A percentile compares a stretch with the other conserved stretches of the same genome.
Conservation (phyloP, 139 green algal genomes). For the Coccomyxa sp. region DNA sequence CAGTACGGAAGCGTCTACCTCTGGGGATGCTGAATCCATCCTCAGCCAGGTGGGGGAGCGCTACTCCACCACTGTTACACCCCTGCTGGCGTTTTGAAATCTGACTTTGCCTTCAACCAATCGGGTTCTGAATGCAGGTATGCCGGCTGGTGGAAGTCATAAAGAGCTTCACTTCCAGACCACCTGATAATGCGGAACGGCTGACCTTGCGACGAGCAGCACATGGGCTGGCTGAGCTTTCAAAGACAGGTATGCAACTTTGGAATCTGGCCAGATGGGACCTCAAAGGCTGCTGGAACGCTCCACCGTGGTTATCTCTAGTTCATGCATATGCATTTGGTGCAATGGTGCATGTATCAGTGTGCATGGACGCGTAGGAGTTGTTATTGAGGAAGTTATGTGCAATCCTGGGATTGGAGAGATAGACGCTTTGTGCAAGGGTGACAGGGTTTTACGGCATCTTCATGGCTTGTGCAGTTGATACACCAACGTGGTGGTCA, state of each 20-base stretch:
- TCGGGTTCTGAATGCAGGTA: conserved; percentile 6
- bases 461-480: no score
- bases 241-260: conserved; percentile 48
- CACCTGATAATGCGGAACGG: conserved; percentile 22
- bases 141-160: conserved; percentile 18
- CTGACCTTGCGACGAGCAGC: conserved; percentile 37
- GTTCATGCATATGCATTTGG: no score
- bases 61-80: not conserved
- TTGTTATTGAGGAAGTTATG: no score
- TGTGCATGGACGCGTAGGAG: no score
- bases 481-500: no score
- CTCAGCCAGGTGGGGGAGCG: not conserved
- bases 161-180: conserved; percentile 5
- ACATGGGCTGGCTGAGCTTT: conserved; percentile 61
- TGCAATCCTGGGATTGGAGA: no score
- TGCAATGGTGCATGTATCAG: no score
- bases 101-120: not conserved
- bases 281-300: not conserved
- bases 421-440: no score
- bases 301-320: not conserved
- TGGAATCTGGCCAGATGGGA: not conserved
- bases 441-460: no score
- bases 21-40: not conserved
- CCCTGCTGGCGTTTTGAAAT: not conserved
- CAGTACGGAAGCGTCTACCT: conserved; percentile 1